phyloP scores from a whole-genome alignment of 306 rosid species.

The Quercus gilva region DNA sequence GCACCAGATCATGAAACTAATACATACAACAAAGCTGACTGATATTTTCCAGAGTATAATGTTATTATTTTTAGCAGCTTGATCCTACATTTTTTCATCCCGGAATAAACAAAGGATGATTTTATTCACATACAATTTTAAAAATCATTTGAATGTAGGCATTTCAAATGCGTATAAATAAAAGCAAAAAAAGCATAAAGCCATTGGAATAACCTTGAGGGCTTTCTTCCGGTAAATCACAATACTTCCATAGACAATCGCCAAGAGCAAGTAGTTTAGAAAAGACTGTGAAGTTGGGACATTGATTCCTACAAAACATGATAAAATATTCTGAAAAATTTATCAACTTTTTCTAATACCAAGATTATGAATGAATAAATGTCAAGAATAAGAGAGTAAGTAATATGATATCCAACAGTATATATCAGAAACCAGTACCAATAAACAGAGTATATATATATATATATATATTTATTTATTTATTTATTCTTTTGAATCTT shows the following conservation, averaged over 20 bases:
- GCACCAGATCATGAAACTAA: background rate
- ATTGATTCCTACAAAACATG: conserved; percentile 58
- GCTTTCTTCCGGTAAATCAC: conserved; percentile 57
- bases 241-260: conserved; percentile 61
- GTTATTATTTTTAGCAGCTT: background rate
- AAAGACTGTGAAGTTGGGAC: conserved; percentile 92
- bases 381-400: background rate
- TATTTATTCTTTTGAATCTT: background rate
- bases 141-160: background rate
- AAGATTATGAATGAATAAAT: background rate
- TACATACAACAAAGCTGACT: background rate
- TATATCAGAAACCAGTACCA: background rate
- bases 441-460: background rate
- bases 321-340: conserved; percentile 4
- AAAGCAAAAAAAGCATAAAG: background rate
- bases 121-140: background rate
- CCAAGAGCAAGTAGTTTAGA: conserved; percentile 77
- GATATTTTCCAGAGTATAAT: background rate
- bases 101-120: background rate
- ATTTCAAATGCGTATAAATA: background rate
- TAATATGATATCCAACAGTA: background rate
- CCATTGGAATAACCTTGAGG: conserved; percentile 58
- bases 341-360: background rate
- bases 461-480: background rate
- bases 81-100: background rate